Percentiles rank a stretch among this genome's conserved stretches.
These are phyloP conservation scores for Pontederia paniculata DNA, from an alignment of 176 grass and related monocot genomes.

Conservation along the genomic window DNA sequence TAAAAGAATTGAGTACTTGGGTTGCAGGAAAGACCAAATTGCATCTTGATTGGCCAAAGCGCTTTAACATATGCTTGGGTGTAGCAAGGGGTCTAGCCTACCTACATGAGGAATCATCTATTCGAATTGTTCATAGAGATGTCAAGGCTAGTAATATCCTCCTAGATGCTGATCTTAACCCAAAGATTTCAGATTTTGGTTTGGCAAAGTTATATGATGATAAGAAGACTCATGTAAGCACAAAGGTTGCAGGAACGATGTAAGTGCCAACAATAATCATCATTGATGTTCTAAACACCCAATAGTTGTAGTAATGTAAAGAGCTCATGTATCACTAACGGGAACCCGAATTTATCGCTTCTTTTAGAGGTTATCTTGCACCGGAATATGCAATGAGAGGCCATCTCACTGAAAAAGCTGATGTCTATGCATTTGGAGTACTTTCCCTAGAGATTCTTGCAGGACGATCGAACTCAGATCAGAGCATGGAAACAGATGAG, in stretches of 20 bases:
- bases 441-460: slow-evolving; percentile 22
- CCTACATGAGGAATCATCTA: slow-evolving; percentile 29
- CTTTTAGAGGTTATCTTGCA: slow-evolving; percentile 33
- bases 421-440: slow-evolving; percentile 26
- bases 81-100: slow-evolving; percentile 35
- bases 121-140: slow-evolving; percentile 31
- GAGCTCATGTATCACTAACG: background rate
- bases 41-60: slow-evolving; percentile 32
- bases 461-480: slow-evolving; percentile 27
- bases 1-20: background rate
- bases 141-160: slow-evolving; percentile 25
- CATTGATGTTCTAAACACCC: too few species aligned
- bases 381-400: slow-evolving; percentile 29
- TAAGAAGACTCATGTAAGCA: slow-evolving; percentile 37
- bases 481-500: slow-evolving; percentile 5
- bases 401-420: slow-evolving; percentile 24
- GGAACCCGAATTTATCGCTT: too few species aligned
- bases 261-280: slow-evolving; percentile 5
- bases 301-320: too few species aligned
- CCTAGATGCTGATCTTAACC: slow-evolving; percentile 32
- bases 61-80: slow-evolving; percentile 34
- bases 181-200: slow-evolving; percentile 53
- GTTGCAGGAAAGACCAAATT: slow-evolving; percentile 20
- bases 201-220: slow-evolving; percentile 39
- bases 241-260: slow-evolving; percentile 40